Percentiles rank a stretch among this genome's conserved stretches.
These are phyloP conservation scores for Calocybe indica DNA, from an alignment of 768 basidiomycete genomes.

Conservation along the genomic window DNA sequence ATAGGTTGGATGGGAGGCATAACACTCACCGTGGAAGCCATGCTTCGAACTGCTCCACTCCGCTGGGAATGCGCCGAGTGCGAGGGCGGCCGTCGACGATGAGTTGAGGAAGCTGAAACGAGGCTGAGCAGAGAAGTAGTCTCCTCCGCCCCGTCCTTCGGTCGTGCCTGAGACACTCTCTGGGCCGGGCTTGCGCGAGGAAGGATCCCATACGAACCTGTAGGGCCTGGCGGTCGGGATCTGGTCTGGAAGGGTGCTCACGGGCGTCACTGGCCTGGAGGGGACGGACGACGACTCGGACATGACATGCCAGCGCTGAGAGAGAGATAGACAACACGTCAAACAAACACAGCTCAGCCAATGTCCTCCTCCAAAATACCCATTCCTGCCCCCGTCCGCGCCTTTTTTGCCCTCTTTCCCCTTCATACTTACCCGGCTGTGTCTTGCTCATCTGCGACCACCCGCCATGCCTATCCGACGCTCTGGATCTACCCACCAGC, in stretches of 20 bases:
- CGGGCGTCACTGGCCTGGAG: conserved; percentile 54
- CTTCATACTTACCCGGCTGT: conserved; percentile 45
- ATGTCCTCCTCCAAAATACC: conserved; percentile 5
- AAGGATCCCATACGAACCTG: conserved; percentile 72
- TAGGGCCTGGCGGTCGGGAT: conserved; percentile 51
- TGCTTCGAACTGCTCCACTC: conserved; percentile 81
- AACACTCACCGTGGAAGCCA: conserved; percentile 78
- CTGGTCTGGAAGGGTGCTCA: conserved; percentile 31
- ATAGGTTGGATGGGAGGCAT: neutral
- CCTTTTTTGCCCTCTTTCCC: conserved; percentile 56
- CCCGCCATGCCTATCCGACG: conserved; percentile 28
- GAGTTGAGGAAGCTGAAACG: conserved; percentile 43
- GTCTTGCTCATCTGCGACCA: conserved; percentile 16
- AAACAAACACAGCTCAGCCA: neutral
- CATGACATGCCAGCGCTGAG: conserved; percentile 18
- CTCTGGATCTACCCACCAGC: conserved; percentile 57
- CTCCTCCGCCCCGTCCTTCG: conserved; percentile 50
- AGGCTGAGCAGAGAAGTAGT: conserved; percentile 54
- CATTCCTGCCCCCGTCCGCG: conserved; percentile 34
- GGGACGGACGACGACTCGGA: conserved; percentile 47
- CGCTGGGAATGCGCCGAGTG: conserved; percentile 42
- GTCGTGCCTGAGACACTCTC: conserved; percentile 71
- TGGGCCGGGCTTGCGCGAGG: conserved; percentile 52
- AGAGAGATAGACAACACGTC: neutral
- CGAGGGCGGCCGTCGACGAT: conserved; percentile 39